Conservation (phyloP, 495 filamentous ascomycete genomes). For the Amphirosellinia nigrospora region DNA sequence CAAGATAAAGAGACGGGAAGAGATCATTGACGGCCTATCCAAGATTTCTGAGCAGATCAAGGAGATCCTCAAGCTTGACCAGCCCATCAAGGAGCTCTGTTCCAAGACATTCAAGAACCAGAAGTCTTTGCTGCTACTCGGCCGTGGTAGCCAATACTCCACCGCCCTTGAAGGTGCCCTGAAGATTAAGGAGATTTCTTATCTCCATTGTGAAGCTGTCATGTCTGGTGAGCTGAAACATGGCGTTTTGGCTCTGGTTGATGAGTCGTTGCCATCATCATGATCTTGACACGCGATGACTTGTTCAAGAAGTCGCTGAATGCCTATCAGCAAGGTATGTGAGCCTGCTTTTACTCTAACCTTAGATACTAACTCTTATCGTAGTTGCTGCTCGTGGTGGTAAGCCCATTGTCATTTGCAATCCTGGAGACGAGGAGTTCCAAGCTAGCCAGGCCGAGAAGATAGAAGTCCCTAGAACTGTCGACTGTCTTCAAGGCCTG, state of each 20-base stretch:
- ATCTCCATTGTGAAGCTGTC: constrained; percentile 98
- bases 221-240: constrained; percentile 99
- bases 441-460: constrained; percentile 84
- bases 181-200: constrained; percentile 99
- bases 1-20: constrained; percentile 89
- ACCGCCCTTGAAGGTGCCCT: constrained; percentile 97
- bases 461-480: constrained; percentile 95
- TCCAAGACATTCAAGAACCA: constrained; percentile 92
- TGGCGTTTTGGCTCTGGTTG: constrained; percentile 94
- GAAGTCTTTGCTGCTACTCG: constrained; percentile 91
- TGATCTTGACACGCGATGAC: constrained; percentile 95
- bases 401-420: constrained; percentile 98
- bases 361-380: constrained; percentile 14
- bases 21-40: constrained; percentile 93
- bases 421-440: constrained; percentile 88
- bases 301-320: constrained; percentile 97
- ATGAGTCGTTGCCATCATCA: constrained; percentile 99
- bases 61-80: constrained; percentile 85
- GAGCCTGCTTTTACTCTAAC: background rate
- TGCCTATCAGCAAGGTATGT: constrained; percentile 94
- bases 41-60: constrained; percentile 91
- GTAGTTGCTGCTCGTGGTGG: constrained; percentile 90
- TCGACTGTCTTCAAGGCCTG: constrained; percentile 93
- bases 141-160: constrained; percentile 93
- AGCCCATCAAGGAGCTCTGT: constrained; percentile 91